phyloP scores from a whole-genome alignment of 2,329 filamentous ascomycete genomes.

The Neobulgaria alba region DNA sequence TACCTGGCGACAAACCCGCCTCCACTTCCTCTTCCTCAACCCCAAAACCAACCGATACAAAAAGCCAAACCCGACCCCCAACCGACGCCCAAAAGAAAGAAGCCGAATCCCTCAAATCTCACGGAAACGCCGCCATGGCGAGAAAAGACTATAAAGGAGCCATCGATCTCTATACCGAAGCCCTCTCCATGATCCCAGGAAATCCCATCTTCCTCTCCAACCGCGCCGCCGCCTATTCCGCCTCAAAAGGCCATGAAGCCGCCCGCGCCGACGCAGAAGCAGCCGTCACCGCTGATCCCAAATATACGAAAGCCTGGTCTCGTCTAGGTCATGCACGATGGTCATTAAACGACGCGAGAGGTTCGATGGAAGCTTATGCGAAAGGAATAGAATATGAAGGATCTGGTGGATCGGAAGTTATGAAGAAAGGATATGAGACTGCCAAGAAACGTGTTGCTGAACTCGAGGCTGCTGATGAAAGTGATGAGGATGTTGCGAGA shows the following conservation, averaged over 20 bases:
- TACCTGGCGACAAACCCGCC: constrained; percentile 34
- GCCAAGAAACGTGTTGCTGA: constrained; percentile 82
- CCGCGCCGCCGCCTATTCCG: constrained; percentile 88
- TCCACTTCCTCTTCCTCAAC: constrained; percentile 28
- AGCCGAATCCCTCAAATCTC: constrained; percentile 80
- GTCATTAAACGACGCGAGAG: constrained; percentile 82
- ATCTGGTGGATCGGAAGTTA: constrained; percentile 87
- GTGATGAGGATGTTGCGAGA: constrained; percentile 39
- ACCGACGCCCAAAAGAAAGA: constrained; percentile 58
- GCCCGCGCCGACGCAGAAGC: constrained; percentile 85
- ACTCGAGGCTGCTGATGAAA: constrained; percentile 47
- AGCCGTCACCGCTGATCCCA: constrained; percentile 77
- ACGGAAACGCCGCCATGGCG: constrained; percentile 92
- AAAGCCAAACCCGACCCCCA: constrained; percentile 16
- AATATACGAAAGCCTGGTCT: constrained; percentile 97
- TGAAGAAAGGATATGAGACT: constrained; percentile 96
- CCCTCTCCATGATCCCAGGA: constrained; percentile 67
- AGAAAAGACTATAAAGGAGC: constrained; percentile 80
- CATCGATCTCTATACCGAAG: constrained; percentile 81
- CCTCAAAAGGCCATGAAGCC: constrained; percentile 72
- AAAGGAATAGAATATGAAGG: constrained; percentile 91
- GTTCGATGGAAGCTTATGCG: constrained; percentile 89
- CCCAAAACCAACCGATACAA: constrained; percentile 13
- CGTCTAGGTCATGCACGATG: constrained; percentile 85
- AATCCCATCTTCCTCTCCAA: constrained; percentile 98